Base-by-base conservation (phyloP, 345 rosid species). In the Eucalyptus camaldulensis region DNA sequence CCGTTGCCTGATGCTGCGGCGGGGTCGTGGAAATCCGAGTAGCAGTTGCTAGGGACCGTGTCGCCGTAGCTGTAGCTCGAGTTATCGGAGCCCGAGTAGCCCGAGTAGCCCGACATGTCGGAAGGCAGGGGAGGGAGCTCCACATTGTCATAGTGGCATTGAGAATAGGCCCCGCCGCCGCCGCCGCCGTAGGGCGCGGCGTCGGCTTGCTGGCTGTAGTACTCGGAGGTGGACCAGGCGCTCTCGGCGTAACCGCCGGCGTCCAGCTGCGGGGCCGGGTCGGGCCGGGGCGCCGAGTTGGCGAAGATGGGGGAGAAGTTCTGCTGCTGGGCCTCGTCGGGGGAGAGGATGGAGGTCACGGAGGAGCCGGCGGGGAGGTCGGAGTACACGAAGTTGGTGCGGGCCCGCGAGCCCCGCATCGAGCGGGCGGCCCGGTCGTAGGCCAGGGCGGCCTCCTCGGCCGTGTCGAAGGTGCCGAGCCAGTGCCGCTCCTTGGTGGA, bases 401-500 rank as follows among this genome's bases (percentile, higher is more conserved):
- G 95, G 37, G 97, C 96, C 2, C 92, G 93, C 10, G 95, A 89
- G 44, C 97, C 98, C 4, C 98, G 96, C 96, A 96, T 95, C 89
- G 97, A 93, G 88, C 97, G 91, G 50, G 98, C 96, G 6, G 98
- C 97, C 89, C 95, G 92, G 93, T 96, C 96, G 62, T 96, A 96
- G 65, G 97, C 98, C 93, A 96, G 89, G 56, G 97, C 98, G 11
- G 98, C 98, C 89, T 96, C 97, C 89, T 95, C 96, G 3, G 98
- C 97, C 2, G 97, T 96, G 91, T 96, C 98, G 49, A 96, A 95
- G 50, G 98, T 96, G 27, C 98, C 97, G 7, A 96, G 94, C 98
- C 98, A 96, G 91, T 95, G 98, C 90, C 97, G 94, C 90, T 96
- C 96, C 88, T 96, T 96, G 45, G 98, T 95, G 25, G 95, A 91